Evolutionary conservation across 257 asterid species (phyloP).

Genomic region (Solanum pinnatisectum): DNA sequence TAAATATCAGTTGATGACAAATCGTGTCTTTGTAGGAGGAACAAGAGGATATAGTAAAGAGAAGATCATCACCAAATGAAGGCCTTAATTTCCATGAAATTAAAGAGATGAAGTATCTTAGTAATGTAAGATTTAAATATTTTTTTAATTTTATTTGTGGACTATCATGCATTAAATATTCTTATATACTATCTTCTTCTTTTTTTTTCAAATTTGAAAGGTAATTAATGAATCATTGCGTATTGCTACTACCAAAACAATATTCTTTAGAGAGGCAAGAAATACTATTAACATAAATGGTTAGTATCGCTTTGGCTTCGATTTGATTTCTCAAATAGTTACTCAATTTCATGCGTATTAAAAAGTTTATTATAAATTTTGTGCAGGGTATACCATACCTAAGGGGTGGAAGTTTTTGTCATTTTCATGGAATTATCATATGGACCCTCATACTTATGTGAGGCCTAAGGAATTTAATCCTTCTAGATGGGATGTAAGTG

Average conservation of each 20-base stretch:
- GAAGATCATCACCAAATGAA: background rate
- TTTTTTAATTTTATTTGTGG: background rate
- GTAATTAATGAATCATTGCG: background rate
- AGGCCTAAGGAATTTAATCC: background rate
- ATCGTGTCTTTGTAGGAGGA: background rate
- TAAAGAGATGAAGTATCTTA: constrained; percentile 6
- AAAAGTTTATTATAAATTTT: too few relatives aligned
- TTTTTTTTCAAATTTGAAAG: background rate
- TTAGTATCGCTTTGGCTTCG: background rate
- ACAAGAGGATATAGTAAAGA: background rate
- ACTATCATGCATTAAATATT: background rate
- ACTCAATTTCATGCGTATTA: too few relatives aligned
- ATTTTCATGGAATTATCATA: background rate
- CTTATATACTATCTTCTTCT: too few relatives aligned
- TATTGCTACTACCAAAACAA: background rate
- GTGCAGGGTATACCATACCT: constrained; percentile 4
- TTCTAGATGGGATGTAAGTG: background rate
- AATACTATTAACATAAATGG: background rate
- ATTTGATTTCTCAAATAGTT: too few relatives aligned
- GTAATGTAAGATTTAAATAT: background rate
- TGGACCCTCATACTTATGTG: background rate
- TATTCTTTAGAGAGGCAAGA: background rate
- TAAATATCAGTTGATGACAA: background rate
- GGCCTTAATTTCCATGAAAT: background rate
- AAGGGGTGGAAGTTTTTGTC: constrained; percentile 4